A percentile compares a stretch with the other conserved stretches of the same genome.
Conservation (phyloP, 2,329 filamentous ascomycete species). For the Metarhizium rileyi region DNA sequence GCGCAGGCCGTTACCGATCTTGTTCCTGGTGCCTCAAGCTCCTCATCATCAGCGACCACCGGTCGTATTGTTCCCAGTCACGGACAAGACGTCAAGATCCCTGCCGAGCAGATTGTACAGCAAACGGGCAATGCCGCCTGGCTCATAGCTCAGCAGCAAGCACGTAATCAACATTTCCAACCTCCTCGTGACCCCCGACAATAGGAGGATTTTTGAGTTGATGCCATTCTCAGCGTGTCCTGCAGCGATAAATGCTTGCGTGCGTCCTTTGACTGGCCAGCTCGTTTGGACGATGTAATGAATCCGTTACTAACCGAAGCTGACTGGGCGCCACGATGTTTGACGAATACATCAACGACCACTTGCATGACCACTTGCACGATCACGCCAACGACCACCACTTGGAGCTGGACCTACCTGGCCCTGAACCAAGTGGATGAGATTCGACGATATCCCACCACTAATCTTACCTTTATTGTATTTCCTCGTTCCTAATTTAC, state of each 20-base stretch:
- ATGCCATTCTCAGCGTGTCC: not conserved
- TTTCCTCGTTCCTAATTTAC: not conserved
- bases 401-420: not conserved
- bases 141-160: conserved; percentile 37
- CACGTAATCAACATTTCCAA: conserved; percentile 28
- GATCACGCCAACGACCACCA: not conserved
- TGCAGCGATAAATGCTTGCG: not conserved
- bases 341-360: conserved; percentile 3
- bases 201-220: not conserved
- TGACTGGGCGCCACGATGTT: not conserved
- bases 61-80: conserved; percentile 11
- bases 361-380: not conserved
- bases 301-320: not conserved
- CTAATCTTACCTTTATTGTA: not conserved
- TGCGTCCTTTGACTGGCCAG: not conserved
- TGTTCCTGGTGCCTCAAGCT: conserved; percentile 37
- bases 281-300: not conserved
- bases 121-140: conserved; percentile 43
- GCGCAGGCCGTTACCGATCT: conserved; percentile 63
- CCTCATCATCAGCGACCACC: conserved; percentile 13
- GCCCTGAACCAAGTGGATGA: not conserved
- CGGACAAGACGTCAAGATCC: conserved; percentile 48
- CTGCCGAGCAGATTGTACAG: conserved; percentile 47
- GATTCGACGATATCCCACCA: not conserved
- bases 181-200: conserved; percentile 37